A percentile compares a stretch with the other conserved stretches of the same genome.
Conservation (phyloP, 2,329 filamentous ascomycete genomes). For the Dryadomyces sulphureus region DNA sequence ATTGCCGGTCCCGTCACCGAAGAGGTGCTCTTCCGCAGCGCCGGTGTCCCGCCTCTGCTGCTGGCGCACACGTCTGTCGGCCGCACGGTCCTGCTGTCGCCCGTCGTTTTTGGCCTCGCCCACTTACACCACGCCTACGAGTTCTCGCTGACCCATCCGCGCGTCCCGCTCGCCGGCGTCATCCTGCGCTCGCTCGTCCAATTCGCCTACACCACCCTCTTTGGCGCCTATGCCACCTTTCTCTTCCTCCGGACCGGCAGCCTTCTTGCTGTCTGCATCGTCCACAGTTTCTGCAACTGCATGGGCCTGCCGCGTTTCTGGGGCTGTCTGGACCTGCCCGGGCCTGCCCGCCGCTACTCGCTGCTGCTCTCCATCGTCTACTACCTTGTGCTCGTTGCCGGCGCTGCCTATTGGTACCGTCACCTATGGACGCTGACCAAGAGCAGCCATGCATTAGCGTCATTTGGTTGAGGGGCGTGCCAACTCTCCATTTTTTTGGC, state of each 20-base stretch:
- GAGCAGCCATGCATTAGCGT: slow-evolving; percentile 34
- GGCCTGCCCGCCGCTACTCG: slow-evolving; percentile 4
- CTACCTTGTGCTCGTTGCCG: slow-evolving; percentile 60
- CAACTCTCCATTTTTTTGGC: not conserved
- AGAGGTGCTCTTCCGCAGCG: slow-evolving; percentile 83
- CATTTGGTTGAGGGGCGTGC: slow-evolving; percentile 2
- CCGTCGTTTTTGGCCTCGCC: slow-evolving; percentile 81
- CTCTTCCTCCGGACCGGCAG: slow-evolving; percentile 76
- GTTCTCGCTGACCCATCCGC: slow-evolving; percentile 67
- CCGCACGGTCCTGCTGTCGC: slow-evolving; percentile 64
- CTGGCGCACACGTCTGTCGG: slow-evolving; percentile 43
- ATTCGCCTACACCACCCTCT: slow-evolving; percentile 79
- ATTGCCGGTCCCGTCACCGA: slow-evolving; percentile 81
- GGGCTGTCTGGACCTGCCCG: slow-evolving; percentile 49
- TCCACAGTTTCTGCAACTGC: slow-evolving; percentile 85
- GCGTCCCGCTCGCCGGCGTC: slow-evolving; percentile 46
- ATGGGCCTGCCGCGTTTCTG: slow-evolving; percentile 79
- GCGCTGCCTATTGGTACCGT: slow-evolving; percentile 56
- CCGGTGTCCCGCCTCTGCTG: slow-evolving; percentile 70
- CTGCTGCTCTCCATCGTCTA: slow-evolving; percentile 61
- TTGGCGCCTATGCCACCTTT: slow-evolving; percentile 88
- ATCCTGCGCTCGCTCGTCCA: slow-evolving; percentile 66
- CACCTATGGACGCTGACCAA: slow-evolving; percentile 60
- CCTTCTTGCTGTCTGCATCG: slow-evolving; percentile 56
- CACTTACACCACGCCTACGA: slow-evolving; percentile 96